Conservation (phyloP, 176 grass and related monocot genomes). For the Avena eriantha region DNA sequence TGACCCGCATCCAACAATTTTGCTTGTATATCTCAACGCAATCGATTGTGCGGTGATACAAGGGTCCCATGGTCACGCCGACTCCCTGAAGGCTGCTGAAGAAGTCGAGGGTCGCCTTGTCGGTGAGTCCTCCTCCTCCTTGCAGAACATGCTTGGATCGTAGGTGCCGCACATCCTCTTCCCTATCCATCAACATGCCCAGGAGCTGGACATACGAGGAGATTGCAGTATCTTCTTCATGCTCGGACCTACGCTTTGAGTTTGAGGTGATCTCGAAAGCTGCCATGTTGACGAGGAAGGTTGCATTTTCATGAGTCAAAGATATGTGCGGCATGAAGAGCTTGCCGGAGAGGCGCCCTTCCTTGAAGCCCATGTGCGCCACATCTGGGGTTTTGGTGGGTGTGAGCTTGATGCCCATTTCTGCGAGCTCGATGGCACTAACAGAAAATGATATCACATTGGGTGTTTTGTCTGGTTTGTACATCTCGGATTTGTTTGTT, state of each 20-base stretch:
- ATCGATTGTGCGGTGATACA: background rate
- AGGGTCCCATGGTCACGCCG: background rate
- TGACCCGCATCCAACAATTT: background rate
- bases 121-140: slow-evolving; percentile 11
- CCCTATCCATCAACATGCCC: background rate
- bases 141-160: background rate
- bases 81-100: background rate
- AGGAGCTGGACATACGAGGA: slow-evolving; percentile 6
- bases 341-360: background rate
- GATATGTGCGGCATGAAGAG: background rate
- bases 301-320: background rate
- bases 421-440: background rate
- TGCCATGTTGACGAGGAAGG: background rate
- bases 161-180: background rate
- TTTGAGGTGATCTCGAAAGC: background rate
- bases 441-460: background rate
- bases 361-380: background rate
- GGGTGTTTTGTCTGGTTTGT: background rate
- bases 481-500: background rate
- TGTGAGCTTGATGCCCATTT: background rate
- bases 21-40: background rate
- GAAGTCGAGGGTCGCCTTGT: background rate
- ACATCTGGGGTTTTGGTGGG: background rate
- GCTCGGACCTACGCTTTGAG: background rate
- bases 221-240: background rate